These are phyloP conservation scores for Ceratocystis huliohia DNA, from an alignment of 2,329 filamentous ascomycete species.

Conservation along the genomic window DNA sequence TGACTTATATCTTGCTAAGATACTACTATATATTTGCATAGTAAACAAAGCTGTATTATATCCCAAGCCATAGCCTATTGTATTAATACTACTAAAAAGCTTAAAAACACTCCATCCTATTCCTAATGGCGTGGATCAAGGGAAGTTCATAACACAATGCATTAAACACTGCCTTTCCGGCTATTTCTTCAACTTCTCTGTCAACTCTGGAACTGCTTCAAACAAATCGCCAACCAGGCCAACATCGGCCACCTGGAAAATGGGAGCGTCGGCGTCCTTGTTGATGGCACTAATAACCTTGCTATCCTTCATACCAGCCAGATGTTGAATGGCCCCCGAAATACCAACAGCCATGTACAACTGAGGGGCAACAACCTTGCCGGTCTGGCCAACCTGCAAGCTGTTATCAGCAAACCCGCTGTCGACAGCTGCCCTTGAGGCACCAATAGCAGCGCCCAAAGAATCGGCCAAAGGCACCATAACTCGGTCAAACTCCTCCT, in stretches of 20 bases:
- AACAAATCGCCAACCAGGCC: conserved; percentile 92
- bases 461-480: conserved; percentile 89
- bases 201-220: conserved; percentile 88
- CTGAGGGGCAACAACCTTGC: conserved; percentile 95
- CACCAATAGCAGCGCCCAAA: conserved; percentile 88
- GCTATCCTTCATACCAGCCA: conserved; percentile 99
- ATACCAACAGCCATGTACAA: conserved; percentile 93
- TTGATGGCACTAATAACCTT: conserved; percentile 99
- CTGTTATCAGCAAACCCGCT: conserved; percentile 98
- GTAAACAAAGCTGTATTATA: not conserved
- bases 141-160: not conserved
- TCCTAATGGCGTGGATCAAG: conserved; percentile 14
- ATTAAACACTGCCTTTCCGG: not conserved
- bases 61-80: not conserved
- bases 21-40: conserved; percentile 3
- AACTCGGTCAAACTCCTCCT: conserved; percentile 88
- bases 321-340: conserved; percentile 91
- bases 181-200: conserved; percentile 70
- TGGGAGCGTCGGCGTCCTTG: conserved; percentile 92
- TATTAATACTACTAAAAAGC: conserved; percentile 5
- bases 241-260: conserved; percentile 96
- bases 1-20: not conserved
- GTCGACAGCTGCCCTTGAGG: conserved; percentile 88
- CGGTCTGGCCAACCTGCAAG: conserved; percentile 93
- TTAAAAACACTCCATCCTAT: conserved; percentile 24